These are phyloP conservation scores for Populus deltoides DNA, from an alignment of 345 rosid species.

Conservation along the genomic window DNA sequence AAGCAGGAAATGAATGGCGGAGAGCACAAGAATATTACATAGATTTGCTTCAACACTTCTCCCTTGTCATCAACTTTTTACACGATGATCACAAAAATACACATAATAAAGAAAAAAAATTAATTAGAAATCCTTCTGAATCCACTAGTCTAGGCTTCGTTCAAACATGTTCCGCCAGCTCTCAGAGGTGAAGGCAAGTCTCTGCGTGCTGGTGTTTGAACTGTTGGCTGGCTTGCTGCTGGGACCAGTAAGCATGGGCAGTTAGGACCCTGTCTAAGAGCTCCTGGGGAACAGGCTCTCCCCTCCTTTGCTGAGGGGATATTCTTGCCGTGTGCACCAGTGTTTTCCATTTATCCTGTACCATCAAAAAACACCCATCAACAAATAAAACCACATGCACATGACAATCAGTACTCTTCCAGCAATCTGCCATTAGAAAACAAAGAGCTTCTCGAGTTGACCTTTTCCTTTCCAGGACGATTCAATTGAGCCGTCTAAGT, in stretches of 20 bases:
- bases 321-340: constrained; percentile 96
- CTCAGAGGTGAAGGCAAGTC: constrained; percentile 50
- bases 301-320: constrained; percentile 97
- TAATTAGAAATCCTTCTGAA: constrained; percentile 10
- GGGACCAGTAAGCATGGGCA: constrained; percentile 93
- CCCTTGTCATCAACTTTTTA: constrained; percentile 26
- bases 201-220: constrained; percentile 44
- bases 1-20: constrained; percentile 20
- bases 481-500: neutral
- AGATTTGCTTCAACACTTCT: constrained; percentile 16
- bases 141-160: constrained; percentile 10
- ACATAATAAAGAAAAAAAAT: constrained; percentile 1
- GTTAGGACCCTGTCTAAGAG: constrained; percentile 82
- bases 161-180: constrained; percentile 14
- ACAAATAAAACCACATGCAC: neutral
- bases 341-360: constrained; percentile 98
- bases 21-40: constrained; percentile 23
- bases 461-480: constrained; percentile 4
- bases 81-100: constrained; percentile 25
- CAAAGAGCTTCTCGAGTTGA: constrained; percentile 1
- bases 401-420: neutral
- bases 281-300: constrained; percentile 96
- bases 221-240: constrained; percentile 78
- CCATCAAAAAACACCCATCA: neutral
- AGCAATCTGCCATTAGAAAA: constrained; percentile 1